Conservation (phyloP, 108 stramenopile species). For the Aureococcus anophagefferens region DNA sequence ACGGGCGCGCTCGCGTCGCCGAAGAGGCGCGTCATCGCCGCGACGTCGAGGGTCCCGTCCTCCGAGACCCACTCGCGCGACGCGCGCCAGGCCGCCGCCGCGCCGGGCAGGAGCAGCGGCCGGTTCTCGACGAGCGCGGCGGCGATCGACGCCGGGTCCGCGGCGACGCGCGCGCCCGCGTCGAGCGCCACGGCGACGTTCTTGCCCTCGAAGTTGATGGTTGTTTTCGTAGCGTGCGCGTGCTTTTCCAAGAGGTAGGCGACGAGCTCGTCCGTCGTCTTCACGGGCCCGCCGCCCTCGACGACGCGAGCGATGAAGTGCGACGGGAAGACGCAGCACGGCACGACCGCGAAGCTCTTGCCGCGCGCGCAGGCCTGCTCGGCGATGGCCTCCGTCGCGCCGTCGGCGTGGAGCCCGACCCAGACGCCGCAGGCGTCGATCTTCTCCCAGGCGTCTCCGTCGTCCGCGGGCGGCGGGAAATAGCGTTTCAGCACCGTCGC, state of each 20-base stretch:
- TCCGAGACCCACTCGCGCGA: no score
- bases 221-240: not conserved
- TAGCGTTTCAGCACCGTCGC: slow-evolving; percentile 25
- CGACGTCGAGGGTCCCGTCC: no score
- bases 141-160: no score
- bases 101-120: no score
- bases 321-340: slow-evolving; percentile 15
- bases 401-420: slow-evolving; percentile 72
- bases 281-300: not conserved
- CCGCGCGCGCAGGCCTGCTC: slow-evolving; percentile 55
- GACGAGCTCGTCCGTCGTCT: not conserved
- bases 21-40: no score
- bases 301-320: not conserved
- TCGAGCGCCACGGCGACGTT: not conserved
- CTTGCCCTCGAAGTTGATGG: not conserved
- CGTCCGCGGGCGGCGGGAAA: slow-evolving; percentile 7
- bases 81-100: no score
- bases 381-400: slow-evolving; percentile 73
- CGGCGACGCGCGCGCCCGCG: not conserved
- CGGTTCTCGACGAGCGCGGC: no score
- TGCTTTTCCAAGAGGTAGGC: not conserved
- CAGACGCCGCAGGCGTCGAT: slow-evolving; percentile 44
- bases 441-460: no score
- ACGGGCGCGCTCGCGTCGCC: no score
- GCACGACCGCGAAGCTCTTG: slow-evolving; percentile 31